phyloP scores from a whole-genome alignment of 768 basidiomycete genomes.

The Suillus paluster region DNA sequence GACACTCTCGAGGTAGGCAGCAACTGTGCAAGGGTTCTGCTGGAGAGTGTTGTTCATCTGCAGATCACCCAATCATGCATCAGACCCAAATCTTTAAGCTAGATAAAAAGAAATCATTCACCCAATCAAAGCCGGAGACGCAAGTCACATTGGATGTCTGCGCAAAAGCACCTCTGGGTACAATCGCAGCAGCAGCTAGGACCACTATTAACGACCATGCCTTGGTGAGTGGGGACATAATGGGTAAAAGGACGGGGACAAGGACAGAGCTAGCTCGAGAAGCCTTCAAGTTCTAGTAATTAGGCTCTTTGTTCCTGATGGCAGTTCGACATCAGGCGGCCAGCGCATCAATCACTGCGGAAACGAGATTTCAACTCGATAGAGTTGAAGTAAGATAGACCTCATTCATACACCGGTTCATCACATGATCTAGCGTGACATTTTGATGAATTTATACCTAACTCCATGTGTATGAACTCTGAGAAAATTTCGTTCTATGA shows the following conservation, averaged over 20 bases:
- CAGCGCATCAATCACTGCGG: background rate
- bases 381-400: too few relatives aligned
- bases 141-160: conserved; percentile 31
- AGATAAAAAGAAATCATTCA: conserved; percentile 13
- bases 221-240: conserved; percentile 10
- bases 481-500: too few relatives aligned
- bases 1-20: conserved; percentile 46
- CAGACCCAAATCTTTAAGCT: conserved; percentile 4
- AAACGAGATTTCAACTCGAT: too few relatives aligned
- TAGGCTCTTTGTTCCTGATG: conserved; percentile 17
- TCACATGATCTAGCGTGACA: too few relatives aligned
- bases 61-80: background rate
- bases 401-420: too few relatives aligned
- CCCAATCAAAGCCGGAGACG: conserved; percentile 29
- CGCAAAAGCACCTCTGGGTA: conserved; percentile 21
- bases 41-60: conserved; percentile 47
- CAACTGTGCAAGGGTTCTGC: conserved; percentile 52
- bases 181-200: conserved; percentile 22
- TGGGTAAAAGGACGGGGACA: conserved; percentile 5
- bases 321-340: conserved; percentile 10
- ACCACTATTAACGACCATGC: conserved; percentile 22
- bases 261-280: background rate
- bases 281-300: background rate
- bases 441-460: too few relatives aligned
- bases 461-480: too few relatives aligned